A percentile compares a stretch with the other conserved stretches of the same genome.
Conservation (phyloP, 2,329 filamentous ascomycete genomes). For the Erysiphe pulchra region DNA sequence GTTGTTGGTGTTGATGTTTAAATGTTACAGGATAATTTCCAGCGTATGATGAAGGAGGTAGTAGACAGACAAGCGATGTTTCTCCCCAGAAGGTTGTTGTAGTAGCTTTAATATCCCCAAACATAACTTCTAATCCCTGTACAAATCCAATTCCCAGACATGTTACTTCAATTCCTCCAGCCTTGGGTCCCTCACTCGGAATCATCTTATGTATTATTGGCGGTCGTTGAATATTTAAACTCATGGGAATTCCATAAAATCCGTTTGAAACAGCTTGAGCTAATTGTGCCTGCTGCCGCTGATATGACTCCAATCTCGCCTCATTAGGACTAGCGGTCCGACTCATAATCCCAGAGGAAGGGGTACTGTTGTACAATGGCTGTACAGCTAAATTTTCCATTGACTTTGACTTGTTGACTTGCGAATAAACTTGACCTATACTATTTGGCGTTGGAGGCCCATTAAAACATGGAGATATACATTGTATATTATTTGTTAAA, state of each 20-base stretch:
- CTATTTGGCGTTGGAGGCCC: slow-evolving; percentile 41
- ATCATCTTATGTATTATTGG: slow-evolving; percentile 61
- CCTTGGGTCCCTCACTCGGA: slow-evolving; percentile 55
- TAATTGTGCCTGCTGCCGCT: slow-evolving; percentile 20
- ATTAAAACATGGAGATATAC: slow-evolving; percentile 19
- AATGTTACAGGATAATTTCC: slow-evolving; percentile 35
- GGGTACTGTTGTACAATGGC: slow-evolving; percentile 39
- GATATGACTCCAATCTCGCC: slow-evolving; percentile 18
- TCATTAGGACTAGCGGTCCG: slow-evolving; percentile 48
- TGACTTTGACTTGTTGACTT: slow-evolving; percentile 31
- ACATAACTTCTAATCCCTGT: slow-evolving; percentile 60
- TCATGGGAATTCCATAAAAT: slow-evolving; percentile 24
- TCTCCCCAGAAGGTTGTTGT: slow-evolving; percentile 38
- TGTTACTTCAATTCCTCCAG: slow-evolving; percentile 69
- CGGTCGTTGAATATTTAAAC: slow-evolving; percentile 23
- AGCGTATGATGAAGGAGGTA: slow-evolving; percentile 30
- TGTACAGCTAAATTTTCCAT: slow-evolving; percentile 38
- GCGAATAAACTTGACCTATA: slow-evolving; percentile 33
- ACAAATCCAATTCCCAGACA: slow-evolving; percentile 61
- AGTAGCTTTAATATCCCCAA: slow-evolving; percentile 41
- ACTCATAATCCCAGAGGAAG: slow-evolving; percentile 47
- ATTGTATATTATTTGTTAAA: slow-evolving; percentile 5
- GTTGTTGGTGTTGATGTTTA: slow-evolving; percentile 22
- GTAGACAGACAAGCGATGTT: slow-evolving; percentile 33
- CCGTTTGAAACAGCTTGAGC: slow-evolving; percentile 22